A percentile compares a stretch with the other conserved stretches of the same genome.
Conservation (phyloP, 495 filamentous ascomycete species). For the Haplographium delicatum region DNA sequence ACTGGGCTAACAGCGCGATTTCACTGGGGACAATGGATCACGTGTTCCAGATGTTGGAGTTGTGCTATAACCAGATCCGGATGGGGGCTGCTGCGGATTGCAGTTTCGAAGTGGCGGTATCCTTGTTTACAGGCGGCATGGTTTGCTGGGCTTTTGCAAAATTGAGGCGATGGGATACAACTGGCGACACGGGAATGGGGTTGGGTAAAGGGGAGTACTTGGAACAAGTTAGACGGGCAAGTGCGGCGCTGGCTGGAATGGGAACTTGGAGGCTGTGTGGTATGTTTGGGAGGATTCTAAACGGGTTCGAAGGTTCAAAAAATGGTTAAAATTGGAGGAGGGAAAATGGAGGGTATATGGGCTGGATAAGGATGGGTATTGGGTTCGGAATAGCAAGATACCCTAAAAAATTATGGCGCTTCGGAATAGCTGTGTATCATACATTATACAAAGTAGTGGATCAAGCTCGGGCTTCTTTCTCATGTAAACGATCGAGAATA, state of each 20-base stretch:
- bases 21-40: conserved; percentile 18
- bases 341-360: too few species aligned
- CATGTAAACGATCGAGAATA: too few species aligned
- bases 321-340: too few species aligned
- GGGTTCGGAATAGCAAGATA: background rate
- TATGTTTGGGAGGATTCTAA: conserved; percentile 20
- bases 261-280: conserved; percentile 21
- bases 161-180: too few species aligned
- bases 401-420: too few species aligned
- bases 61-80: conserved; percentile 21
- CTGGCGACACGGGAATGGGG: background rate
- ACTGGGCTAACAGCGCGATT: conserved; percentile 21
- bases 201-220: conserved; percentile 4
- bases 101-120: conserved; percentile 25
- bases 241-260: conserved; percentile 16
- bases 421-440: too few species aligned
- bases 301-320: conserved; percentile 16
- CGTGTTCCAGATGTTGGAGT: conserved; percentile 19
- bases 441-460: too few species aligned
- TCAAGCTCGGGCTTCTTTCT: too few species aligned
- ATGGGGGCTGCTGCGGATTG: conserved; percentile 17
- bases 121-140: conserved; percentile 26
- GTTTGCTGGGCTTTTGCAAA: conserved; percentile 22
- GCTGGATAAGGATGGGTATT: background rate
- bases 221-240: conserved; percentile 16